Percentiles rank a stretch among this genome's conserved stretches.
Evolutionary conservation across 176 grass and related monocot species (phyloP).

Genomic region (Phoenix dactylifera): DNA sequence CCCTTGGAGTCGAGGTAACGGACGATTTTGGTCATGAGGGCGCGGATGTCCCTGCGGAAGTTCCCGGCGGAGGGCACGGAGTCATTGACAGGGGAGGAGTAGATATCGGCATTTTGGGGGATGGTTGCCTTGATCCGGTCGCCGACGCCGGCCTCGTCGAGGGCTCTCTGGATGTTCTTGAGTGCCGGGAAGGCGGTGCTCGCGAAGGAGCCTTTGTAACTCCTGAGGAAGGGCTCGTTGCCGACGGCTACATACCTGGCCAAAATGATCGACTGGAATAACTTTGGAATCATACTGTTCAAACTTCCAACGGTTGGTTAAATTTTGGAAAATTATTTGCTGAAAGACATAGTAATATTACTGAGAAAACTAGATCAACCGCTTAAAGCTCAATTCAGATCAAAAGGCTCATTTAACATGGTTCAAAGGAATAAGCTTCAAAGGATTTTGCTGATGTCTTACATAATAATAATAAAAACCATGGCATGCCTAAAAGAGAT

Average conservation of each 20-base stretch:
- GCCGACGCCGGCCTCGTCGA: slow-evolving; percentile 46
- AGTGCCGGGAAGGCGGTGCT: slow-evolving; percentile 70
- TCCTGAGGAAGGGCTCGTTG: slow-evolving; percentile 77
- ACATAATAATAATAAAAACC: too few relatives aligned
- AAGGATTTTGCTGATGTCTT: not conserved
- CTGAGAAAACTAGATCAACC: too few relatives aligned
- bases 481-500: too few relatives aligned
- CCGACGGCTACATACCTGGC: slow-evolving; percentile 82
- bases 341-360: too few relatives aligned
- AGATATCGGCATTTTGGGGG: slow-evolving; percentile 73
- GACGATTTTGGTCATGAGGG: slow-evolving; percentile 64
- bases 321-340: not conserved
- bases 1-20: slow-evolving; percentile 59
- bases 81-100: slow-evolving; percentile 54
- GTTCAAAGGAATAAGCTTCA: not conserved
- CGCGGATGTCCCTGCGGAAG: slow-evolving; percentile 61
- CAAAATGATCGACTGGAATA: slow-evolving; percentile 7
- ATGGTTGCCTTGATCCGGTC: slow-evolving; percentile 54
- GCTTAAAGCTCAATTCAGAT: too few relatives aligned
- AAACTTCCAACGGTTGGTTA: not conserved
- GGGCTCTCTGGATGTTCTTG: slow-evolving; percentile 65
- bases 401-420: too few relatives aligned
- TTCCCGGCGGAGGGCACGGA: slow-evolving; percentile 64
- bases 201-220: slow-evolving; percentile 57
- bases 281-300: not conserved